Conservation (phyloP, 768 basidiomycete species). For the Hysterangium stoloniferum region DNA sequence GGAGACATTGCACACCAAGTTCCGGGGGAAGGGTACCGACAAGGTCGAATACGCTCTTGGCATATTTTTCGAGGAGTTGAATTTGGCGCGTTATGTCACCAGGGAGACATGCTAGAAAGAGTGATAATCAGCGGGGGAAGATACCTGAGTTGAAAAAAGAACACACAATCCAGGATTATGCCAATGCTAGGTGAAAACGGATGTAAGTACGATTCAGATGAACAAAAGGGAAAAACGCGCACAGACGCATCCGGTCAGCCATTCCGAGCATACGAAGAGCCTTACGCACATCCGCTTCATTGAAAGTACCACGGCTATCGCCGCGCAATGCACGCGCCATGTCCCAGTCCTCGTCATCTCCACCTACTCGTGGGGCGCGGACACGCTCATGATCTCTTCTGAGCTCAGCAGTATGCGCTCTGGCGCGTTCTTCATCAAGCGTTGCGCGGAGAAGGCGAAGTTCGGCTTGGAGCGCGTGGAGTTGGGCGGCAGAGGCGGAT, state of each 20-base stretch:
- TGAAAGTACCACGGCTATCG: slow-evolving; percentile 47
- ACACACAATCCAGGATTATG: slow-evolving; percentile 54
- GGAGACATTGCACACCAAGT: slow-evolving; percentile 56
- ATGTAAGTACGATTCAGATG: slow-evolving; percentile 9
- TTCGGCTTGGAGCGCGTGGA: slow-evolving; percentile 82
- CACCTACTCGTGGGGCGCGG: neutral
- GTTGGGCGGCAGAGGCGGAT: slow-evolving; percentile 67
- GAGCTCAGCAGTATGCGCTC: slow-evolving; percentile 15
- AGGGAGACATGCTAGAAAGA: slow-evolving; percentile 57
- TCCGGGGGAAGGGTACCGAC: slow-evolving; percentile 63
- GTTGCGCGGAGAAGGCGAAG: slow-evolving; percentile 54
- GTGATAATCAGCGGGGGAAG: slow-evolving; percentile 8
- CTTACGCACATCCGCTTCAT: slow-evolving; percentile 61
- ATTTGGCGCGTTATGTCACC: slow-evolving; percentile 84
- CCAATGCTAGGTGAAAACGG: slow-evolving; percentile 35
- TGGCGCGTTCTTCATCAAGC: slow-evolving; percentile 20
- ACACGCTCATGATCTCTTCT: slow-evolving; percentile 15
- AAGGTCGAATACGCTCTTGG: slow-evolving; percentile 75
- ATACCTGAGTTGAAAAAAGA: slow-evolving; percentile 2
- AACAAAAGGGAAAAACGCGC: slow-evolving; percentile 32
- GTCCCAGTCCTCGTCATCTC: slow-evolving; percentile 37
- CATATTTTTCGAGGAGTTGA: slow-evolving; percentile 76
- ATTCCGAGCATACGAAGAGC: slow-evolving; percentile 52
- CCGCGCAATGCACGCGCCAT: slow-evolving; percentile 43
- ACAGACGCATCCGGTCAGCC: slow-evolving; percentile 71